Evolutionary conservation across 306 rosid species (phyloP).

Genomic region (Lupinus albus): DNA sequence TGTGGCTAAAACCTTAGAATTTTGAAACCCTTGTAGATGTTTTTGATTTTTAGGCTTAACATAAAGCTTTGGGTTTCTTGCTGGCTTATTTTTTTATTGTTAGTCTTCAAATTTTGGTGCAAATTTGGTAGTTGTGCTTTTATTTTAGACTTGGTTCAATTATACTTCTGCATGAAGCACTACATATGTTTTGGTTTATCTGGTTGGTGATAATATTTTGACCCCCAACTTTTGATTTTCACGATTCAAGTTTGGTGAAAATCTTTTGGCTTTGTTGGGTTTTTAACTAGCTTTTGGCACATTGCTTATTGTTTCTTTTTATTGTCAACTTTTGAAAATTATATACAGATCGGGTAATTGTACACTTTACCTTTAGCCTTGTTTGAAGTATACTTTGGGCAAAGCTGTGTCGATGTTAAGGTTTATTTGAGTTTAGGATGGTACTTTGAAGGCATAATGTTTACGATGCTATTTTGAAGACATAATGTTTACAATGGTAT

Average conservation of each 20-base stretch:
- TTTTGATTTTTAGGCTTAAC: background rate
- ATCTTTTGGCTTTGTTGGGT: constrained; percentile 32
- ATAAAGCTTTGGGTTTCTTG: constrained; percentile 27
- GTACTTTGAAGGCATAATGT: constrained; percentile 21
- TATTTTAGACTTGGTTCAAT: background rate
- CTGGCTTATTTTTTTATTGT: constrained; percentile 4
- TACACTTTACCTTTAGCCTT: constrained; percentile 1
- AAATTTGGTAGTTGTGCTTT: constrained; percentile 27
- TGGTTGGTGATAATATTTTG: no score
- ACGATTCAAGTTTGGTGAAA: constrained; percentile 4
- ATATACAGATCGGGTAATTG: constrained; percentile 23
- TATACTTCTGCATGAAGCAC: background rate
- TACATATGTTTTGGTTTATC: background rate
- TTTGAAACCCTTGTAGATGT: background rate
- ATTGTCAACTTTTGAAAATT: constrained; percentile 20
- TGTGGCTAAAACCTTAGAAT: background rate
- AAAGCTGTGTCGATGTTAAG: constrained; percentile 31
- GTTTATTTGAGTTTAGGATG: constrained; percentile 38
- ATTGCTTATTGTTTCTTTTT: constrained; percentile 11
- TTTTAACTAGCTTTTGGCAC: constrained; percentile 33
- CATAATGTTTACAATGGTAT: background rate
- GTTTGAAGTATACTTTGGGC: background rate
- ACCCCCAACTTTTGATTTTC: background rate
- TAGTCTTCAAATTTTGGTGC: constrained; percentile 22
- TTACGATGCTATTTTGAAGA: background rate